Evolutionary conservation across 192 early-diverging fungal genomes (phyloP), one percentile per base, ranked within the genome.

Genomic region (Ambispora gerdemannii): DNA sequence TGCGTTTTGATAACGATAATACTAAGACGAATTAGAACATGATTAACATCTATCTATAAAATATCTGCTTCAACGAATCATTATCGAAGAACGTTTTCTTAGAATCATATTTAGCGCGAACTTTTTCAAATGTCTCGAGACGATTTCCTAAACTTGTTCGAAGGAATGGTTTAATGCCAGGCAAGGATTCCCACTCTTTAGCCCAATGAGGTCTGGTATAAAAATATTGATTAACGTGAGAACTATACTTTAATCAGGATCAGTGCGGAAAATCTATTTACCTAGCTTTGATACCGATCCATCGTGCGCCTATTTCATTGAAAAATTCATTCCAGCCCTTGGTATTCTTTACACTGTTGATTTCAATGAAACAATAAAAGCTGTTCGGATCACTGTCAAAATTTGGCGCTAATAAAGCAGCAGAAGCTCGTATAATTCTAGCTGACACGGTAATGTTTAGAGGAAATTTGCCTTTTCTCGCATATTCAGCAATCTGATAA

Each of bases 81-180:
- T 69, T 52, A 61, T 78, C 75, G 35, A 78, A 62, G 70, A 78
- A 78, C 56, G 75, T 63, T 49, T 73, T 59, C 11, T 52, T 20
- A 1, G 77, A 74, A 71, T 75, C 77, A 34, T 78, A 74, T 17
- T 63, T n/a, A 65, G 60, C 63, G 43, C 77, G 74, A 43, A 78
- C 15, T 4, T 52, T 30, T 32, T 78, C 72, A 51, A 78, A 78
- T 28, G 34, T 30, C 1, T 36, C 50, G 2, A 75, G 28, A 24
- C 70, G 71, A 1, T 75, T 58, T 0, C 61, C 71, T 19, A 67
- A 71, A 58, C 30, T 59, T 19, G 32, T 35, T 25, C 65, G 73
- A 15, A 75, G 51, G 52, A 65, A 35, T 1, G 65, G 24, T 36
- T 50, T 0, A 2, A 75, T 35, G 0, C 55, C 59, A 0, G 72